Conservation (phyloP, 225 moss, liverwort and hornwort genomes). For the Thuidium tamariscinum region DNA sequence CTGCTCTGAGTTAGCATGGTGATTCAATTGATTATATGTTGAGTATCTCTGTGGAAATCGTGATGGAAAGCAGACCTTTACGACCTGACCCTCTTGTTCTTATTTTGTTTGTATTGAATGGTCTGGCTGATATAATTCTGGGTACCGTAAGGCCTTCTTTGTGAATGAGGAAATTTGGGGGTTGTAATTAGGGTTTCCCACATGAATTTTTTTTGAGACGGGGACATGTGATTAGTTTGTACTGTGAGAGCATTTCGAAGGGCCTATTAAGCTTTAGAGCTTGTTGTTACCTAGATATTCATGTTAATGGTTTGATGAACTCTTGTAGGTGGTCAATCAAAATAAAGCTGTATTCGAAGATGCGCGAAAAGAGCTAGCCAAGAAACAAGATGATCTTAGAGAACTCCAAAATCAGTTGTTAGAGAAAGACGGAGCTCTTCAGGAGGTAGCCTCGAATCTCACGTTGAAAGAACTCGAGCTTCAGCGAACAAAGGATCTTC, state of each 20-base stretch:
- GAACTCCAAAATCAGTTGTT: neutral
- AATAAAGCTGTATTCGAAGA: neutral
- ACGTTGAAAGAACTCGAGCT: conserved; percentile 4
- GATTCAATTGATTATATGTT: neutral
- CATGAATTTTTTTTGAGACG: neutral
- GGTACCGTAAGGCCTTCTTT: neutral
- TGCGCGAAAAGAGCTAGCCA: neutral
- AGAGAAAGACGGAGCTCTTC: conserved; percentile 7
- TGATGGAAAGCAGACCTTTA: neutral
- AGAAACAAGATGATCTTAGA: neutral
- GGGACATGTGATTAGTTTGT: neutral
- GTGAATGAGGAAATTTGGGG: neutral
- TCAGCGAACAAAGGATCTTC: neutral
- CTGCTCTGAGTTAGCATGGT: neutral
- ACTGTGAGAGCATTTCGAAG: neutral
- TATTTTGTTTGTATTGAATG: neutral
- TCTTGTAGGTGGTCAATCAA: neutral
- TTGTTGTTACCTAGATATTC: neutral
- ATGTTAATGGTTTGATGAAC: neutral
- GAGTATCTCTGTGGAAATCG: neutral
- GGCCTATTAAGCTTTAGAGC: neutral
- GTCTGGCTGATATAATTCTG: neutral
- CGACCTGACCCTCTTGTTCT: neutral
- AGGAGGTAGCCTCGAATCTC: conserved; percentile 2
- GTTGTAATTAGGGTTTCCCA: neutral